Base-by-base conservation (phyloP, 2,329 filamentous ascomycete species). In the Claviceps monticola region DNA sequence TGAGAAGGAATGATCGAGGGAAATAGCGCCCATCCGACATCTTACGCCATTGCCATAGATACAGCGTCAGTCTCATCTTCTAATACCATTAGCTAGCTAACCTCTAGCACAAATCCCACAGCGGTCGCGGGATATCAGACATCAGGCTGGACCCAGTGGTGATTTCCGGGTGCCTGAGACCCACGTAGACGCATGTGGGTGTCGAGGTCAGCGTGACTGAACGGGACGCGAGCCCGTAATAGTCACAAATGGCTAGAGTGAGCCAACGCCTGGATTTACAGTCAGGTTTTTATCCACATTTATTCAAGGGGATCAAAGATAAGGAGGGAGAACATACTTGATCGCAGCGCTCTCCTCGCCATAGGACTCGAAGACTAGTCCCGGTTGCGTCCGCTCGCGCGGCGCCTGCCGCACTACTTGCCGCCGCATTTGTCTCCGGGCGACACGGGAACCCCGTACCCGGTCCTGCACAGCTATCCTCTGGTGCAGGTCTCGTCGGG, bases 181-280 rank as follows among this genome's bases (percentile, higher is more conserved):
- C 86, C 21, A 96, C 83, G 60, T 94, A 95, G 7, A 93, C 88
- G 49, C 87, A 79, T 50, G 83, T 78, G 14, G 82, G 78, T 2
- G 88, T 84, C 57, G 81, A 74, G 36, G 82, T 82, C 1, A 84
- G 76, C 0, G 84, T 85, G 54, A 91, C 79, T 4, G 86, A 90
- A 71, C 83, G 88, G 19, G 90, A 95, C 55, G 82, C 79, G 52
- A 96, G 76, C 45, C 89, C 90, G 64, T 97, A 97, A 66, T 97
- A 97, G 42, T 84, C 80, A 9, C 88, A 91, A 56, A 97, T 90
- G 53, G 87, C 86, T 67, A 97, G 90, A 1, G 94, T 88, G 51
- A 97, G 79, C 86, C 90, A 97, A 56, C 91, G 86, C 58, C 86
- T 91, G 17, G 11, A 11, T 34, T 34, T 11, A 34, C 29, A 34